phyloP scores from a whole-genome alignment of 805 yeast genomes.

The Kluyveromyces dobzhanskii region DNA sequence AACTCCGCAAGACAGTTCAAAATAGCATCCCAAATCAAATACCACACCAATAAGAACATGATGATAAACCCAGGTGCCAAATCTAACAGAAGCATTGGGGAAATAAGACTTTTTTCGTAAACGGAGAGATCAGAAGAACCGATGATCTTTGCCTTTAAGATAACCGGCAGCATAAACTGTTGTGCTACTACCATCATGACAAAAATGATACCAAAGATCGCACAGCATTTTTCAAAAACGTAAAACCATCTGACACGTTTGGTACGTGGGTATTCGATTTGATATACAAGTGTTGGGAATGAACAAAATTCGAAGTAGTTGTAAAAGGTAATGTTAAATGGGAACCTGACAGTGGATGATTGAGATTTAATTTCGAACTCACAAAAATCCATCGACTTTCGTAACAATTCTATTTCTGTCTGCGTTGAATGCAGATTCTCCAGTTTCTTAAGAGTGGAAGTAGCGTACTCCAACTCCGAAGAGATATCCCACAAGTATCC shows the following conservation, averaged over 20 bases:
- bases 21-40: slow-evolving; percentile 92
- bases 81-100: slow-evolving; percentile 45
- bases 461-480: slow-evolving; percentile 46
- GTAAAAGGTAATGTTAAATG: slow-evolving; percentile 52
- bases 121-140: slow-evolving; percentile 28
- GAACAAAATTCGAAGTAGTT: slow-evolving; percentile 74
- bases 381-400: slow-evolving; percentile 57
- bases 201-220: slow-evolving; percentile 79
- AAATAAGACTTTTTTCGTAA: slow-evolving; percentile 15
- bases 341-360: slow-evolving; percentile 45
- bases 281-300: slow-evolving; percentile 86
- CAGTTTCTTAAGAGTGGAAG: slow-evolving; percentile 34
- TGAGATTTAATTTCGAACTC: slow-evolving; percentile 60
- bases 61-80: slow-evolving; percentile 72
- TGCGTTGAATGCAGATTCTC: slow-evolving; percentile 23
- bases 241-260: slow-evolving; percentile 58
- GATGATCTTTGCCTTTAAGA: slow-evolving; percentile 47
- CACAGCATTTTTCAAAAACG: slow-evolving; percentile 59
- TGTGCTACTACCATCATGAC: slow-evolving; percentile 79
- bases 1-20: slow-evolving; percentile 85
- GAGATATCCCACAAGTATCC: slow-evolving; percentile 74
- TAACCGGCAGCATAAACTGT: slow-evolving; percentile 64
- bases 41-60: slow-evolving; percentile 71
- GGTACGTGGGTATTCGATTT: slow-evolving; percentile 76
- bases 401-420: slow-evolving; percentile 28